Conservation (phyloP, 768 basidiomycete genomes). For the Sporobolomyces phaffii region DNA sequence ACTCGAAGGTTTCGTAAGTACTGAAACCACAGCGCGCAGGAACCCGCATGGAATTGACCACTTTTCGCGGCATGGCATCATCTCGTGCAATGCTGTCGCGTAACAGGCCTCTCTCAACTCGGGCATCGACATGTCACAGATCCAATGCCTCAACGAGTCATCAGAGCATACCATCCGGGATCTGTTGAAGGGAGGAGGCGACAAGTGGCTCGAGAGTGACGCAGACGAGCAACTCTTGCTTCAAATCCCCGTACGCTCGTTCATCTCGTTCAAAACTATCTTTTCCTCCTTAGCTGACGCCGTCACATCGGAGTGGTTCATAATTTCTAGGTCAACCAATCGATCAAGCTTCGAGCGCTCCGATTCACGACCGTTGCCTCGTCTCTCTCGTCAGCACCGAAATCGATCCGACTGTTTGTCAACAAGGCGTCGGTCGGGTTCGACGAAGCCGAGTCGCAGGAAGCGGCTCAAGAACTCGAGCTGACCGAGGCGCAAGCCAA, state of each 20-base stretch:
- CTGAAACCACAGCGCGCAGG: too few species aligned
- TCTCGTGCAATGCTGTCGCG: too few species aligned
- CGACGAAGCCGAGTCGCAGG: slow-evolving; percentile 54
- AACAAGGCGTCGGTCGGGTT: slow-evolving; percentile 61
- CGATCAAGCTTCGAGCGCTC: slow-evolving; percentile 59
- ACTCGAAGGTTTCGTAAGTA: slow-evolving; percentile 38
- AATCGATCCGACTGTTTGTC: slow-evolving; percentile 58
- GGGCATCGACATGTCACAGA: slow-evolving; percentile 54
- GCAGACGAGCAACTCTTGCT: slow-evolving; percentile 67
- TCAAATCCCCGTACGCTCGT: slow-evolving; percentile 56
- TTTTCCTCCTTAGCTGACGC: too few species aligned
- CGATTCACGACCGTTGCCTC: slow-evolving; percentile 50
- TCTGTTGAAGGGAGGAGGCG: slow-evolving; percentile 51
- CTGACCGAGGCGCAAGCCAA: slow-evolving; percentile 52
- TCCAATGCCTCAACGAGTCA: slow-evolving; percentile 67
- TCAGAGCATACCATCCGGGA: slow-evolving; percentile 53
- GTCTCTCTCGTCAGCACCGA: slow-evolving; percentile 53
- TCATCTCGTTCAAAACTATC: too few species aligned
- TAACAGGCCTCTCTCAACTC: slow-evolving; percentile 54
- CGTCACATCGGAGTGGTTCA: too few species aligned
- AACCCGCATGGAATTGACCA: too few species aligned
- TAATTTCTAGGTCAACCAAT: slow-evolving; percentile 25
- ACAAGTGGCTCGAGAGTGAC: slow-evolving; percentile 59
- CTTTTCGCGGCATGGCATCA: too few species aligned
- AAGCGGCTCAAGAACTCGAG: slow-evolving; percentile 58